phyloP scores from a whole-genome alignment of 2,329 filamentous ascomycete genomes.

The Aspergillus arachidicola region DNA sequence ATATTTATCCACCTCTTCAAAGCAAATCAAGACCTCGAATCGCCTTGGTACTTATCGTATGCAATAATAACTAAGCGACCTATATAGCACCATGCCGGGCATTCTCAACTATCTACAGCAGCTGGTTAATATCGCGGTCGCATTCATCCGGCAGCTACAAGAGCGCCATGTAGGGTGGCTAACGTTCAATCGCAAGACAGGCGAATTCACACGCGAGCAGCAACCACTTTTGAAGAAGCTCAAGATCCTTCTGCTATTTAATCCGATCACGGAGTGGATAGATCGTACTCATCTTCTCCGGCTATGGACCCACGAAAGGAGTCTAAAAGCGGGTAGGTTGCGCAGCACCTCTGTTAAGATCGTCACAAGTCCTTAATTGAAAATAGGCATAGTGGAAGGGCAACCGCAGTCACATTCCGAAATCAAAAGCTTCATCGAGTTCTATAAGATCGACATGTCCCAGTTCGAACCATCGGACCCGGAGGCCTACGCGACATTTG shows the following conservation, averaged over 20 bases:
- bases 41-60: neutral
- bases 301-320: slow-evolving; percentile 41
- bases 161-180: slow-evolving; percentile 36
- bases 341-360: neutral
- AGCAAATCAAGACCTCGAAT: neutral
- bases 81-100: neutral
- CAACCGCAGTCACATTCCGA: slow-evolving; percentile 33
- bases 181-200: slow-evolving; percentile 37
- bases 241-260: slow-evolving; percentile 47
- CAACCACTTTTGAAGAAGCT: slow-evolving; percentile 45
- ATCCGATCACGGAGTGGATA: slow-evolving; percentile 45
- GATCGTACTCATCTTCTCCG: slow-evolving; percentile 42
- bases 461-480: slow-evolving; percentile 43
- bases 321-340: slow-evolving; percentile 31
- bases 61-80: neutral
- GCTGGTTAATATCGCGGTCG: slow-evolving; percentile 2
- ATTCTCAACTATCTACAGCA: slow-evolving; percentile 6
- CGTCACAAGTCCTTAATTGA: neutral
- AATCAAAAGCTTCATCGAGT: slow-evolving; percentile 36
- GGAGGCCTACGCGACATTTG: slow-evolving; percentile 38
- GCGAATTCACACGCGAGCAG: slow-evolving; percentile 41
- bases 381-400: slow-evolving; percentile 21
- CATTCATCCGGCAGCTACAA: slow-evolving; percentile 20
- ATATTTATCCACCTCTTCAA: neutral
- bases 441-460: slow-evolving; percentile 24